Conservation (phyloP, 2,329 filamentous ascomycete genomes). For the Pestalotiopsis sp. region DNA sequence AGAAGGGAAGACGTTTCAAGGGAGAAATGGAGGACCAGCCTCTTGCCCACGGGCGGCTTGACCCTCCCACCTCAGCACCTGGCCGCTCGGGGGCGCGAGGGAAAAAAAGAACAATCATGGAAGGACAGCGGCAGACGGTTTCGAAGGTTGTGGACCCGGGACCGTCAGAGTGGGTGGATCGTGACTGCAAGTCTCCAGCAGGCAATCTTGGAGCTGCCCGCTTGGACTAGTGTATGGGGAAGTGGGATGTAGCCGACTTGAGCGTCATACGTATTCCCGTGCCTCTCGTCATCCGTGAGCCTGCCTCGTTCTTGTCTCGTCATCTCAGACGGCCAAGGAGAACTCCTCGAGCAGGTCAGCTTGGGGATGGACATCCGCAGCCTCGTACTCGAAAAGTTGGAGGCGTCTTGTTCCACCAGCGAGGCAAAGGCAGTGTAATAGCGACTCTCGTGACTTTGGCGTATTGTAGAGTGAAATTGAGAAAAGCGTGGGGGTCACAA, state of each 20-base stretch:
- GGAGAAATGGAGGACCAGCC: background rate
- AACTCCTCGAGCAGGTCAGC: too few species aligned
- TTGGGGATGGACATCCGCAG: too few species aligned
- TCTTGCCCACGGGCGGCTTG: background rate
- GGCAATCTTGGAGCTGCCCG: constrained; percentile 3
- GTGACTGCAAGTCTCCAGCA: background rate
- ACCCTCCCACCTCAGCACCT: background rate
- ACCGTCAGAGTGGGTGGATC: constrained; percentile 4
- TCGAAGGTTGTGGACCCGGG: background rate
- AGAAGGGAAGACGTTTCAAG: too few species aligned
- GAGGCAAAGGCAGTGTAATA: background rate
- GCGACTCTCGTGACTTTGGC: background rate
- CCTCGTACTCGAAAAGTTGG: too few species aligned
- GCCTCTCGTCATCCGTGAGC: background rate
- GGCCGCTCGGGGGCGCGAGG: background rate
- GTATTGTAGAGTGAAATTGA: background rate
- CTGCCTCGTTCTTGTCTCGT: background rate
- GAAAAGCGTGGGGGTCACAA: constrained; percentile 10
- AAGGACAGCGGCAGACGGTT: constrained; percentile 6
- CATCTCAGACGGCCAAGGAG: background rate
- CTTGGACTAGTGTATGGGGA: constrained; percentile 9
- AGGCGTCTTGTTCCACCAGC: background rate
- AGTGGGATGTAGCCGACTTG: constrained; percentile 7
- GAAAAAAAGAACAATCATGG: background rate
- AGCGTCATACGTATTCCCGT: background rate